A percentile compares a stretch with the other conserved stretches of the same genome.
phyloP scores from a whole-genome alignment of 176 grass and related monocot genomes.

The Phragmites australis region DNA sequence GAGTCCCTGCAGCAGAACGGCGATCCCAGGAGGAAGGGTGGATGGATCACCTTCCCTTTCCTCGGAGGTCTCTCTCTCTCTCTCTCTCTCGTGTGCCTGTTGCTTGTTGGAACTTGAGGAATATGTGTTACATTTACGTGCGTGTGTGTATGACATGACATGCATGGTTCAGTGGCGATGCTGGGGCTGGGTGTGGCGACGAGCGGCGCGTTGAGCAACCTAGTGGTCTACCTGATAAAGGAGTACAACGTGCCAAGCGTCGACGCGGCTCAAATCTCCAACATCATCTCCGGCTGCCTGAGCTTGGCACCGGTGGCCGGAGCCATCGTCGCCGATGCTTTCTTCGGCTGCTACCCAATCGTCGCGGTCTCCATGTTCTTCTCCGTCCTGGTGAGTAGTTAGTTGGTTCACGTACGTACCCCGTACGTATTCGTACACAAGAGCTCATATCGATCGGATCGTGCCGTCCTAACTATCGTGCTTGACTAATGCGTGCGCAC shows the following conservation, averaged over 20 bases:
- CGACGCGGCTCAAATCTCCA: slow-evolving; percentile 73
- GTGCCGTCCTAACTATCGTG: not conserved
- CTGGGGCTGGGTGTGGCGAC: slow-evolving; percentile 34
- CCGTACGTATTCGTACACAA: not conserved
- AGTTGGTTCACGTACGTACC: no score
- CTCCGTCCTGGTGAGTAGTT: slow-evolving; percentile 41
- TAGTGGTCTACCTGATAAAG: slow-evolving; percentile 64
- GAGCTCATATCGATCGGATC: not conserved
- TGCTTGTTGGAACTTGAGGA: not conserved
- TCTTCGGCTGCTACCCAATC: slow-evolving; percentile 67
- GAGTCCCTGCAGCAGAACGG: slow-evolving; percentile 36
- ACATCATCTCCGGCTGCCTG: slow-evolving; percentile 52
- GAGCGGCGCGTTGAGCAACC: slow-evolving; percentile 43
- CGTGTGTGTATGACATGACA: no score
- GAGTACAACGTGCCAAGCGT: slow-evolving; percentile 73
- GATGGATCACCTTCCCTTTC: slow-evolving; percentile 87
- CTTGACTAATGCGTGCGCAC: not conserved
- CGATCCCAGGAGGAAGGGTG: slow-evolving; percentile 36
- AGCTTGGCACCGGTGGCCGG: slow-evolving; percentile 63
- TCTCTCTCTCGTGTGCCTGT: not conserved
- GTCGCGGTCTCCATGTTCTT: slow-evolving; percentile 45
- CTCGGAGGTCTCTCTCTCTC: slow-evolving; percentile 51
- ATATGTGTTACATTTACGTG: not conserved
- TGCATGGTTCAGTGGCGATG: slow-evolving; percentile 47
- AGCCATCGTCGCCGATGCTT: slow-evolving; percentile 72